A percentile compares a stretch with the other conserved stretches of the same genome.
Conservation (phyloP, 352 stramenopile genomes). For the Pythium coloratum region DNA sequence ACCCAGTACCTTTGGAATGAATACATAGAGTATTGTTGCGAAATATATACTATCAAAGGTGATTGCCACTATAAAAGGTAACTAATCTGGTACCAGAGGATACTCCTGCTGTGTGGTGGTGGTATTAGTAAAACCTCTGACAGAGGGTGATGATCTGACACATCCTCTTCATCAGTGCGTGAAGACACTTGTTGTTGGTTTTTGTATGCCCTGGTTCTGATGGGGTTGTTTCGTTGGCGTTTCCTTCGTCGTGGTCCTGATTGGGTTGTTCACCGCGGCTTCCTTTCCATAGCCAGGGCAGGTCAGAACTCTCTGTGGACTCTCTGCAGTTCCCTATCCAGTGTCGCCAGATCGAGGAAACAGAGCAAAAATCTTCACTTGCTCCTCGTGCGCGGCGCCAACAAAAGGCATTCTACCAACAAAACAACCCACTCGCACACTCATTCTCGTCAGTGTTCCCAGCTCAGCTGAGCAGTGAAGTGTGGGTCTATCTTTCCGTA, state of each 20-base stretch:
- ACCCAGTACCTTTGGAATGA: not conserved
- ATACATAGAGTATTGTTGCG: not conserved
- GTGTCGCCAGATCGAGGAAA: conserved; percentile 5
- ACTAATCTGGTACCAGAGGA: not conserved
- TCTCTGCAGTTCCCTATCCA: not conserved
- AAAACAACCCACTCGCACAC: not conserved
- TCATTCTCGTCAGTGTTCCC: not conserved
- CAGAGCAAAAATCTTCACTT: not conserved
- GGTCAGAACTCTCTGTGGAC: not conserved
- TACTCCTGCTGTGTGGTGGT: not conserved
- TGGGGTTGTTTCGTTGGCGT: conserved; percentile 12
- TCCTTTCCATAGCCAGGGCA: conserved; percentile 7
- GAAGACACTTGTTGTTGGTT: not conserved
- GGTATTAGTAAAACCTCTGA: not conserved
- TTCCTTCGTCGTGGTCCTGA: not conserved
- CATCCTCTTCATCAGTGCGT: not conserved
- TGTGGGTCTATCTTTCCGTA: not conserved
- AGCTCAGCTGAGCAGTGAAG: not conserved
- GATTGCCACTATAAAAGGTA: not conserved
- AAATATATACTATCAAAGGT: not conserved
- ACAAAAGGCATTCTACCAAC: not conserved
- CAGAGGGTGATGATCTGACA: not conserved
- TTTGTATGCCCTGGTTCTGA: conserved; percentile 15
- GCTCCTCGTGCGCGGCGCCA: not conserved
- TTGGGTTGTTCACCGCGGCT: not conserved